Conservation (phyloP, 371 early-diverging fungal genomes). For the Mortierella polycephala region DNA sequence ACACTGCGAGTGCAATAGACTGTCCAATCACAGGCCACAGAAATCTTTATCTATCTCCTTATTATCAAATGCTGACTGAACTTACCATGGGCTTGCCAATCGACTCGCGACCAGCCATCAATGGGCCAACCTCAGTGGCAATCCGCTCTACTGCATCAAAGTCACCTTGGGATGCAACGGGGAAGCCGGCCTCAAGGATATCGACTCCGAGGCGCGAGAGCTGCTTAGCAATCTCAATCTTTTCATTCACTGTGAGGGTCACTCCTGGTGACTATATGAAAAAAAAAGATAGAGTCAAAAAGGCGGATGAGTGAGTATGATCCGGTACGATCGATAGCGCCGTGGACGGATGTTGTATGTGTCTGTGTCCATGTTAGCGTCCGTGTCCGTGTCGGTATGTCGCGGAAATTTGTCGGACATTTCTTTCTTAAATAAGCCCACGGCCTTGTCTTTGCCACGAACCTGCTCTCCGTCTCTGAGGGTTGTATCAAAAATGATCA, state of each 20-base stretch:
- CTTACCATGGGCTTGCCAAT: constrained; percentile 87
- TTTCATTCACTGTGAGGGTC: constrained; percentile 90
- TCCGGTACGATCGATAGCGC: no score
- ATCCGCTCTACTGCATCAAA: constrained; percentile 95
- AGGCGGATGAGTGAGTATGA: neutral
- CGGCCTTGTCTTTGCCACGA: constrained; percentile 7
- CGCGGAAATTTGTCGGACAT: constrained; percentile 11
- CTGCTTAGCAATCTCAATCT: constrained; percentile 92
- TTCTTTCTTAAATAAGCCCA: constrained; percentile 5
- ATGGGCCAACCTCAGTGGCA: constrained; percentile 89
- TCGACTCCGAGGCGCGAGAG: constrained; percentile 93
- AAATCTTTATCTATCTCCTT: constrained; percentile 24
- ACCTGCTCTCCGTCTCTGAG: constrained; percentile 97
- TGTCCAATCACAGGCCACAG: constrained; percentile 15
- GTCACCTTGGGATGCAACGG: constrained; percentile 92
- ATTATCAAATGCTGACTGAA: neutral
- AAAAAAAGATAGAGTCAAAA: neutral
- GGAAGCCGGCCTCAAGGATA: constrained; percentile 95
- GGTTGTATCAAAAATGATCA: constrained; percentile 94
- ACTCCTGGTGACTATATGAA: constrained; percentile 90
- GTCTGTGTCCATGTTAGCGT: no score
- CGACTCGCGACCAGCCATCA: constrained; percentile 84
- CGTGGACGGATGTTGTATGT: no score
- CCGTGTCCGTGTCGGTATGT: neutral
- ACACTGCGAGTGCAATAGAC: neutral